Evolutionary conservation across 139 green algal species (phyloP).

Genomic region (Chlamydomonas incerta): DNA sequence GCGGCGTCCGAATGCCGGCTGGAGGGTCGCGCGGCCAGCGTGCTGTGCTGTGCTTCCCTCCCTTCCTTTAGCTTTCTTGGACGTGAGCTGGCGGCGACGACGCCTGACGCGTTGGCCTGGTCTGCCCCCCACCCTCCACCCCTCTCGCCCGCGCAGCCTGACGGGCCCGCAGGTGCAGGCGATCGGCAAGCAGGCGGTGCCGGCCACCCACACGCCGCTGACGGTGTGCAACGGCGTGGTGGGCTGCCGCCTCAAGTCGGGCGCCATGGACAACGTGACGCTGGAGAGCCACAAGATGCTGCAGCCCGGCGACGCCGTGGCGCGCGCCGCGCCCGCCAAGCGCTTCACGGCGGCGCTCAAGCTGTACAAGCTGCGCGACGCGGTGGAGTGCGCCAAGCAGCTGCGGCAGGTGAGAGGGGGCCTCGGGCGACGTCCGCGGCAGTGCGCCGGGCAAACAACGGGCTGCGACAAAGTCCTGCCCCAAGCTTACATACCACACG

Average conservation of each 20-base stretch:
- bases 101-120: too few relatives aligned
- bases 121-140: too few relatives aligned
- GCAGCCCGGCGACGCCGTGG: constrained; percentile 40
- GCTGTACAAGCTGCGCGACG: constrained; percentile 61
- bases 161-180: constrained; percentile 54
- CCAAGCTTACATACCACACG: too few relatives aligned
- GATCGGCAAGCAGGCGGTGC: constrained; percentile 57
- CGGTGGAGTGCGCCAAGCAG: constrained; percentile 60
- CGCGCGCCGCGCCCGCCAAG: constrained; percentile 23
- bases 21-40: too few relatives aligned
- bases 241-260: constrained; percentile 70
- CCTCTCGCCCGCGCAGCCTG: too few relatives aligned
- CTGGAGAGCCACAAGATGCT: constrained; percentile 69
- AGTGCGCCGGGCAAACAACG: too few relatives aligned
- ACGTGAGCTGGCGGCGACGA: too few relatives aligned
- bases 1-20: too few relatives aligned
- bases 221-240: constrained; percentile 59
- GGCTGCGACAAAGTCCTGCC: too few relatives aligned
- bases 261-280: constrained; percentile 60
- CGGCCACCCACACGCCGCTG: constrained; percentile 61
- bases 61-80: too few relatives aligned
- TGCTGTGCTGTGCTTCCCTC: too few relatives aligned
- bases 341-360: constrained; percentile 56
- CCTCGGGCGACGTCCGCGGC: too few relatives aligned
- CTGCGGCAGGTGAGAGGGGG: constrained; percentile 38